A percentile compares a stretch with the other conserved stretches of the same genome.
These are phyloP conservation scores for Spongispora temasekensis DNA, from an alignment of 1,284 basidiomycete species.

Conservation along the genomic window DNA sequence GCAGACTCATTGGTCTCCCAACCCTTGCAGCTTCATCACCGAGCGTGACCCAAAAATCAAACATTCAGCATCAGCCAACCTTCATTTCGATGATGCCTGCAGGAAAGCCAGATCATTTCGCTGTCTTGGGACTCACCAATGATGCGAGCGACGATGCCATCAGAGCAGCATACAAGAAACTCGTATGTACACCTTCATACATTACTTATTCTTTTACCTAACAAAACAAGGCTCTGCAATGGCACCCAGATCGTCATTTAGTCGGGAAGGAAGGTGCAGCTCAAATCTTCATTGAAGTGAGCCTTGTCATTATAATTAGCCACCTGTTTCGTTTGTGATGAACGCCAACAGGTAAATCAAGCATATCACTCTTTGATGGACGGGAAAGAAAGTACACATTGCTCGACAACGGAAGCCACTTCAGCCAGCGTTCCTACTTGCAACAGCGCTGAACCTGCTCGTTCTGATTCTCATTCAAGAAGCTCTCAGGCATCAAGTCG, in stretches of 20 bases:
- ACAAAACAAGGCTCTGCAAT: slow-evolving; percentile 33
- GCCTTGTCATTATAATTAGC: neutral
- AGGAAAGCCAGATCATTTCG: slow-evolving; percentile 24
- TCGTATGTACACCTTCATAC: slow-evolving; percentile 22
- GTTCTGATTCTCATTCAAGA: slow-evolving; percentile 24
- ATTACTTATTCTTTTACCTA: slow-evolving; percentile 4
- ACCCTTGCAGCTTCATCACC: slow-evolving; percentile 8
- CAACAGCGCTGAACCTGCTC: slow-evolving; percentile 21
- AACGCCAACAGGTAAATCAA: slow-evolving; percentile 27
- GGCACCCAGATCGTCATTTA: slow-evolving; percentile 56
- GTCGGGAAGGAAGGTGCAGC: slow-evolving; percentile 37
- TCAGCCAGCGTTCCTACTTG: slow-evolving; percentile 22
- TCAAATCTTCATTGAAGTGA: slow-evolving; percentile 36
- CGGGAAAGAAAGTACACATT: slow-evolving; percentile 65
- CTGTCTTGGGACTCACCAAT: slow-evolving; percentile 31
- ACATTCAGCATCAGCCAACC: slow-evolving; percentile 6
- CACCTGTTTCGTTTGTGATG: slow-evolving; percentile 23
- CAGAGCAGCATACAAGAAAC: slow-evolving; percentile 37
- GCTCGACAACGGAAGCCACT: slow-evolving; percentile 28
- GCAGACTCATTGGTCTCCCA: slow-evolving; percentile 7
- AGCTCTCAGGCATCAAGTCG: slow-evolving; percentile 29
- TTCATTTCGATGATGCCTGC: slow-evolving; percentile 31
- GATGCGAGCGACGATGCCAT: slow-evolving; percentile 36
- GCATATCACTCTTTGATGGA: slow-evolving; percentile 65
- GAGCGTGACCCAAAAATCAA: slow-evolving; percentile 8